Percentiles rank a stretch among this genome's conserved stretches.
phyloP scores from a whole-genome alignment of 2,329 filamentous ascomycete species.

The Xylaria sp. region DNA sequence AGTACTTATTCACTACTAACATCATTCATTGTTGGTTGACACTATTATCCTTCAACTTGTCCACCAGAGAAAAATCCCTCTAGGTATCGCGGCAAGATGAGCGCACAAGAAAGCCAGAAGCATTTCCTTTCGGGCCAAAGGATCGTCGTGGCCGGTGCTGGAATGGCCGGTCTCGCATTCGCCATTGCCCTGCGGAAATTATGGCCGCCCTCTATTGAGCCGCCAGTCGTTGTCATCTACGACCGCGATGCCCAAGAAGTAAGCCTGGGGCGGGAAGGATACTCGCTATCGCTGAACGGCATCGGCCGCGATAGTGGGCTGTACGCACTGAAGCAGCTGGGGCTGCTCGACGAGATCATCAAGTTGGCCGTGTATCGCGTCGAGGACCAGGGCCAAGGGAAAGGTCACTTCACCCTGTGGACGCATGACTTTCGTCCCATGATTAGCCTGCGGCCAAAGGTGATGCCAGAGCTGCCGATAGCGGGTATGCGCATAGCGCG shows the following conservation, averaged over 20 bases:
- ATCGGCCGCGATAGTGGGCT: slow-evolving; percentile 52
- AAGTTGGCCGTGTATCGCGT: slow-evolving; percentile 49
- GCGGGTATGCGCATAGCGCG: slow-evolving; percentile 53
- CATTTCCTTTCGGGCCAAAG: slow-evolving; percentile 51
- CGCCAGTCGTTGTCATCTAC: slow-evolving; percentile 54
- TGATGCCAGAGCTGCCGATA: slow-evolving; percentile 51
- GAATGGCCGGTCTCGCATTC: slow-evolving; percentile 58
- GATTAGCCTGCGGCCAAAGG: slow-evolving; percentile 49
- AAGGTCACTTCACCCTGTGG: slow-evolving; percentile 56
- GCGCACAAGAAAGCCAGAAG: neutral
- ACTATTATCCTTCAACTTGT: neutral
- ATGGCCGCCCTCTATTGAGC: slow-evolving; percentile 49
- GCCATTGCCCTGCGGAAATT: slow-evolving; percentile 54
- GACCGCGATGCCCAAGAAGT: slow-evolving; percentile 55
- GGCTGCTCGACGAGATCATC: slow-evolving; percentile 52
- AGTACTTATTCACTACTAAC: neutral
- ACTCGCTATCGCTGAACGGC: slow-evolving; percentile 55
- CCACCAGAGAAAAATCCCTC: neutral
- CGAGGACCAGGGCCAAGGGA: slow-evolving; percentile 34
- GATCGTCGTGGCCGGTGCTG: slow-evolving; percentile 57
- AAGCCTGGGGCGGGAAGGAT: slow-evolving; percentile 51
- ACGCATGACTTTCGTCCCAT: slow-evolving; percentile 52
- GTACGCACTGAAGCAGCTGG: slow-evolving; percentile 53
- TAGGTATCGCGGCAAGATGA: neutral
- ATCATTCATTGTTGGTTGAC: neutral